Base-by-base conservation (phyloP, 495 filamentous ascomycete genomes). In the Aspergillus coremiiformis region DNA sequence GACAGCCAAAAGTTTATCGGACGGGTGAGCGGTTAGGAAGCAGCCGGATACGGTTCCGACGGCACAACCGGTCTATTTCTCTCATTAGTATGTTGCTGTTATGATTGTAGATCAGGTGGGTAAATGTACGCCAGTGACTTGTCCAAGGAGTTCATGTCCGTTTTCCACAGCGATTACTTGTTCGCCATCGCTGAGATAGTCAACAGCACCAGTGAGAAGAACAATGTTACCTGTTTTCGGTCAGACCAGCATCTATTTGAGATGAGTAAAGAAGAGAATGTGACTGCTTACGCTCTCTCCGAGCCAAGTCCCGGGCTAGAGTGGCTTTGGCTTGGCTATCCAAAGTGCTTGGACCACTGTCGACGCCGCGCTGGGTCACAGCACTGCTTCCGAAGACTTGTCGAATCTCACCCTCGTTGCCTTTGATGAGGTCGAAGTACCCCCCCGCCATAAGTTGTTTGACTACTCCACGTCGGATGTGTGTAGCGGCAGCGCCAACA, bases 391-490 rank as follows among this genome's bases (percentile, higher is more conserved):
- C 77, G 47, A 77, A 78, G 0, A 90, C 79, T n/a, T 85, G 82
- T 24, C 75, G 69, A 51, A 98, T 92, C 67, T 98, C 93, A 44
- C 84, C 82, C 65, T 94, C 91, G 63, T 98, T 98, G 22, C 93
- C 93, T 67, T 96, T 98, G 67, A 98, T 89, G 19, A 96, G 74
- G 65, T 87, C 82, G 55, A 93, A 86, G 61, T 87, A 86, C 26
- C 89, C 89, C 6, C 69, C 78, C 1, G 78, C 73, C 65, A 96
- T 71, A n/a, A 98, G 78, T 10, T 76, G 76, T 32, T 80, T 82
- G 29, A 93, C 80, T 0, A 87, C 84, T 1, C 76, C 73, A 23
- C 85, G 82, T 22, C 93, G 81, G 11, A 88, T 75, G 3, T 73
- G 54, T 2, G 92, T 96, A 6, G 93, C 93, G 19, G 89, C 92